phyloP scores from a whole-genome alignment of 1,284 basidiomycete species.

The Coniferiporia sulphurascens region DNA sequence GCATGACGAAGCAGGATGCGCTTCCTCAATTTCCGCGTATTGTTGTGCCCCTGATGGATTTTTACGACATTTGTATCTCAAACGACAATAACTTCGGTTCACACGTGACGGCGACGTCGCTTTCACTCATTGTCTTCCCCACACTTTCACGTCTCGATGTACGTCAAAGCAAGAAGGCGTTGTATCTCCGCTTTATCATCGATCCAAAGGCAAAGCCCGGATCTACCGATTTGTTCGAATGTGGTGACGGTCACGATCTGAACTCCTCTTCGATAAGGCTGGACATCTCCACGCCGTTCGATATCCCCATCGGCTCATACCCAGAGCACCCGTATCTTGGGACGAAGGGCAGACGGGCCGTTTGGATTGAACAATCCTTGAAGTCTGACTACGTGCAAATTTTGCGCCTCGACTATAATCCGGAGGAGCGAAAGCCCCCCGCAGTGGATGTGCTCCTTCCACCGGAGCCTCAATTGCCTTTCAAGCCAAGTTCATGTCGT shows the following conservation, averaged over 20 bases:
- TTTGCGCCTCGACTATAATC: conserved; percentile 1
- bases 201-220: neutral
- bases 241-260: neutral
- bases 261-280: neutral
- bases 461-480: conserved; percentile 16
- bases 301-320: conserved; percentile 16
- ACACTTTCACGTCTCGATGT: conserved; percentile 16
- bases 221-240: neutral
- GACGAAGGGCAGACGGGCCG: conserved; percentile 17
- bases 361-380: conserved; percentile 18
- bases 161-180: conserved; percentile 17
- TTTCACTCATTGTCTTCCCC: conserved; percentile 17
- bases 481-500: conserved; percentile 17
- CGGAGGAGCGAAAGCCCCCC: neutral
- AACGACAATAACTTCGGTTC: conserved; percentile 11
- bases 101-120: conserved; percentile 13
- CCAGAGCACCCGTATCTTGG: conserved; percentile 16
- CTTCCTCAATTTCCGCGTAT: conserved; percentile 11
- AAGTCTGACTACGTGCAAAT: conserved; percentile 16
- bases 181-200: conserved; percentile 14
- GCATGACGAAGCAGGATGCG: conserved; percentile 4
- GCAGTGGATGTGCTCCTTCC: conserved; percentile 16
- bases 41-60: conserved; percentile 14
- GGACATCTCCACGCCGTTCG: conserved; percentile 12
- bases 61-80: conserved; percentile 18